Evolutionary conservation across 257 asterid species (phyloP).

Genomic region (Echium plantagineum): DNA sequence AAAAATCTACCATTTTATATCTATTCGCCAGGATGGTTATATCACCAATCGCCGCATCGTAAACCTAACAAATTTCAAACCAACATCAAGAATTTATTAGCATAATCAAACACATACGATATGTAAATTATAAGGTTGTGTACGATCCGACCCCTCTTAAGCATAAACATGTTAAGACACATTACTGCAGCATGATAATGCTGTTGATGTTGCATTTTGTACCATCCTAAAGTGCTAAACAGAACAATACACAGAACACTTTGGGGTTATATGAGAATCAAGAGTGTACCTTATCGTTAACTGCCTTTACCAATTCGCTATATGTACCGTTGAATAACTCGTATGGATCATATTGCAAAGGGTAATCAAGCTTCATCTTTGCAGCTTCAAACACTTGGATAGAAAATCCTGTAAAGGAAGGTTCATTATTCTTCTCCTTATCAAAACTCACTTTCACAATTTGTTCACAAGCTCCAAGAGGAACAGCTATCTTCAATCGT

Average conservation of each 20-base stretch:
- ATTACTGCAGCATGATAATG: too few relatives aligned
- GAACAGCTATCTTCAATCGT: constrained; percentile 44
- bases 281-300: constrained; percentile 39
- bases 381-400: constrained; percentile 51
- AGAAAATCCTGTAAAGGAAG: constrained; percentile 35
- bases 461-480: constrained; percentile 39
- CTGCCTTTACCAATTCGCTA: constrained; percentile 42
- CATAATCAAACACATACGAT: neutral
- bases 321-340: constrained; percentile 39
- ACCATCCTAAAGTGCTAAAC: too few relatives aligned
- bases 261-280: neutral
- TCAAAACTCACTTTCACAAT: constrained; percentile 37
- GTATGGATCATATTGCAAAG: constrained; percentile 21
- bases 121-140: too few relatives aligned
- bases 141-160: too few relatives aligned
- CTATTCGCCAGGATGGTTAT: constrained; percentile 49
- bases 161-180: too few relatives aligned
- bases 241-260: neutral
- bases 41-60: constrained; percentile 64
- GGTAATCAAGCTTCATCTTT: constrained; percentile 27
- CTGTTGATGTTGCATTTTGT: too few relatives aligned
- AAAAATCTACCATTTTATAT: constrained; percentile 28
- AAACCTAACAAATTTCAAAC: constrained; percentile 14
- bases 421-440: constrained; percentile 13
- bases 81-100: neutral